These are phyloP conservation scores for Candida xyloterini DNA, from an alignment of 805 yeast genomes.

Conservation along the genomic window DNA sequence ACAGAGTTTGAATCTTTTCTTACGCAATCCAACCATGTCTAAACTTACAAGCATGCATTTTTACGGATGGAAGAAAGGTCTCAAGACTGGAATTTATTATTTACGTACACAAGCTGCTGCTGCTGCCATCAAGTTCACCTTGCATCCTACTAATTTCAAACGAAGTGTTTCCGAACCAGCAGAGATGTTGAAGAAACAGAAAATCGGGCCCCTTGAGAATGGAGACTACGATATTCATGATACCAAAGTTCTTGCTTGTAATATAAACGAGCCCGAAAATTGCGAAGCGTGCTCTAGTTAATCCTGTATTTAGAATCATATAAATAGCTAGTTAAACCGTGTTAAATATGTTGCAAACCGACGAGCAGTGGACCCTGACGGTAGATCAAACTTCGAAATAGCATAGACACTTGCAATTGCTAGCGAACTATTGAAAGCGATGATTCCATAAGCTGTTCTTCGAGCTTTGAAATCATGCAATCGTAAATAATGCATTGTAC, in stretches of 20 bases:
- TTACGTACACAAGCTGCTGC: slow-evolving; percentile 97
- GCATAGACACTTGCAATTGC: slow-evolving; percentile 38
- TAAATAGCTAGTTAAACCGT: neutral
- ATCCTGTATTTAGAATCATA: slow-evolving; percentile 9
- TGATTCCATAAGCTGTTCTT: slow-evolving; percentile 41
- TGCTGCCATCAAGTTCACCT: slow-evolving; percentile 91
- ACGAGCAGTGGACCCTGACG: slow-evolving; percentile 23
- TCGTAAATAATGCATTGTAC: slow-evolving; percentile 46
- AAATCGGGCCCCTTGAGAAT: neutral
- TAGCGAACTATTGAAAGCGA: slow-evolving; percentile 35
- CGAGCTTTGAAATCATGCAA: slow-evolving; percentile 40
- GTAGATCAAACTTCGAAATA: slow-evolving; percentile 21
- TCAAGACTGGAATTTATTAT: slow-evolving; percentile 98
- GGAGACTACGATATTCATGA: slow-evolving; percentile 16
- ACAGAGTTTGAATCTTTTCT: slow-evolving; percentile 86
- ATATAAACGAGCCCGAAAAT: slow-evolving; percentile 24
- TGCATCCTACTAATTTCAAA: slow-evolving; percentile 40
- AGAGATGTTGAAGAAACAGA: slow-evolving; percentile 9
- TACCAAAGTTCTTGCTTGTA: slow-evolving; percentile 21
- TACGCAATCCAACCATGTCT: slow-evolving; percentile 91
- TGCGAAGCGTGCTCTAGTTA: slow-evolving; percentile 44
- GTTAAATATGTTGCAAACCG: slow-evolving; percentile 21
- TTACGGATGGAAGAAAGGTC: slow-evolving; percentile 97
- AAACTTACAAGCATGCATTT: slow-evolving; percentile 97
- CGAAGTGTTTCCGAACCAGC: slow-evolving; percentile 17